Evolutionary conservation across 108 stramenopile genomes (phyloP).

Genomic region (Stephanodiscus triporus): DNA sequence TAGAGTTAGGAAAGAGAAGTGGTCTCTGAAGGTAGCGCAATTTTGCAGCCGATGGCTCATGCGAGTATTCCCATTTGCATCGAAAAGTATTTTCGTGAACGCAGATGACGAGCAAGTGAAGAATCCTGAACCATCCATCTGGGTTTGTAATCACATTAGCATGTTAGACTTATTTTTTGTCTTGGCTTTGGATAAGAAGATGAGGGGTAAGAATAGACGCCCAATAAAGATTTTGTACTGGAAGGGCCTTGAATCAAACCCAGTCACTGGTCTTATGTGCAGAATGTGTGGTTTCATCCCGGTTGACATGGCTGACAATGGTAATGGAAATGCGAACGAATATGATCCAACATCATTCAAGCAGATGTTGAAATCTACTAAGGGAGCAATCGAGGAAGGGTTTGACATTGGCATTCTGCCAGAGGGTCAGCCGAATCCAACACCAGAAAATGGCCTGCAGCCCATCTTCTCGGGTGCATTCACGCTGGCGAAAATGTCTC

Average conservation of each 20-base stretch:
- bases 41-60: slow-evolving; percentile 85
- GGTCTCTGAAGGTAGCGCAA: slow-evolving; percentile 61
- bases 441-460: slow-evolving; percentile 69
- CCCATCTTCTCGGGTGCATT: slow-evolving; percentile 77
- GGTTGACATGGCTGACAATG: slow-evolving; percentile 83
- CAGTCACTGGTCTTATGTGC: slow-evolving; percentile 74
- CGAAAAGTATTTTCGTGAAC: slow-evolving; percentile 44
- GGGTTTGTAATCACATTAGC: slow-evolving; percentile 88
- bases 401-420: slow-evolving; percentile 86
- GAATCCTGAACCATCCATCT: slow-evolving; percentile 69
- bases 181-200: slow-evolving; percentile 59
- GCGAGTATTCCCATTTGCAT: slow-evolving; percentile 81
- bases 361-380: slow-evolving; percentile 57
- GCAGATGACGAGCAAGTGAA: slow-evolving; percentile 37
- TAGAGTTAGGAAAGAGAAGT: slow-evolving; percentile 51
- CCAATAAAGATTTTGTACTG: slow-evolving; percentile 87
- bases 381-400: slow-evolving; percentile 74
- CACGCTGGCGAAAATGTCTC: slow-evolving; percentile 68
- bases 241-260: slow-evolving; percentile 85
- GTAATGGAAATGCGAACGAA: slow-evolving; percentile 72
- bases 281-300: slow-evolving; percentile 82
- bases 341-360: slow-evolving; percentile 77
- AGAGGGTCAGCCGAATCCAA: slow-evolving; percentile 87
- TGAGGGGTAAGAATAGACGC: slow-evolving; percentile 69
- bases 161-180: slow-evolving; percentile 85